Evolutionary conservation across 23 red algal species (phyloP).

Genomic region (Agarophyton chilense): DNA sequence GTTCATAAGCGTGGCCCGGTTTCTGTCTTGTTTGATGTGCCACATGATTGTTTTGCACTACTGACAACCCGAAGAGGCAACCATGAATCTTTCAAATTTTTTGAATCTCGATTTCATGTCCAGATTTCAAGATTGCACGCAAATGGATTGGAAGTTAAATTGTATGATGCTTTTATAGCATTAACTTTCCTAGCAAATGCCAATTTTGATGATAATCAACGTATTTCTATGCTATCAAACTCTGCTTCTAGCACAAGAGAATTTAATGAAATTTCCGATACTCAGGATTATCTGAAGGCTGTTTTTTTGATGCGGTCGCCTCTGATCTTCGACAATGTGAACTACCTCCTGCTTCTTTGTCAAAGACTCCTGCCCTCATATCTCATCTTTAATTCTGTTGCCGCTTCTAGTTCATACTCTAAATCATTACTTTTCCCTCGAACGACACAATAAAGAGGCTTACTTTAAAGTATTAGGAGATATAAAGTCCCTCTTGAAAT

Average conservation of each 20-base stretch:
- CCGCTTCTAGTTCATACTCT: too few relatives aligned
- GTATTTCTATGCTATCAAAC: conserved; percentile 5
- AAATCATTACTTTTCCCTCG: too few relatives aligned
- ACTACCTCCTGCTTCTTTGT: not conserved
- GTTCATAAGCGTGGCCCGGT: too few relatives aligned
- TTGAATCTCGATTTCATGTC: too few relatives aligned
- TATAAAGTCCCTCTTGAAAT: conserved; percentile 20
- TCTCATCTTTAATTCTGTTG: not conserved
- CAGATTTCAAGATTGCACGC: too few relatives aligned
- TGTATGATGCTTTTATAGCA: conserved; percentile 4
- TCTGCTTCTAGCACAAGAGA: not conserved
- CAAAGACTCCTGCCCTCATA: not conserved
- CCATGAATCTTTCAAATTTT: too few relatives aligned
- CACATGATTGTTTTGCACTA: too few relatives aligned
- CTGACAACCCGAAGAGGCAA: too few relatives aligned
- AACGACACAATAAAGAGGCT: not conserved
- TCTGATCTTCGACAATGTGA: conserved; percentile 22
- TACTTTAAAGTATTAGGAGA: not conserved
- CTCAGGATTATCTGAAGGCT: conserved; percentile 29
- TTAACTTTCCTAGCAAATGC: conserved; percentile 19
- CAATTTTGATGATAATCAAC: conserved; percentile 13
- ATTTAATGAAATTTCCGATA: not conserved
- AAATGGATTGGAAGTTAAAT: not conserved
- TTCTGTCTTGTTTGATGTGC: too few relatives aligned
- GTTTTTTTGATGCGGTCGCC: not conserved